A percentile compares a stretch with the other conserved stretches of the same genome.
These are phyloP conservation scores for Pyrenophora teres DNA, from an alignment of 2,329 filamentous ascomycete genomes.

Conservation along the genomic window DNA sequence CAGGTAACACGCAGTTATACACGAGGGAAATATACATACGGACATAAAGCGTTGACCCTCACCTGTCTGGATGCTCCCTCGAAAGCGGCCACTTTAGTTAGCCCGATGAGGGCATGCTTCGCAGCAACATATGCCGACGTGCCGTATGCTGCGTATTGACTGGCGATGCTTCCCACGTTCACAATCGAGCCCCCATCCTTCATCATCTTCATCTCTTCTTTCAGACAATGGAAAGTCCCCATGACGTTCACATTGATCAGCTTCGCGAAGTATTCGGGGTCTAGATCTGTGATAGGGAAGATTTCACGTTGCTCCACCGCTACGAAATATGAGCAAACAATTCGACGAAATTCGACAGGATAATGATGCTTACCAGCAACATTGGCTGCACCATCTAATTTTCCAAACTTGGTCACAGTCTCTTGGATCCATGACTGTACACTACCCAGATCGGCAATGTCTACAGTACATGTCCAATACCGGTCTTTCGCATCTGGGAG, in stretches of 20 bases:
- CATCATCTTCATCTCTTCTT: constrained; percentile 28
- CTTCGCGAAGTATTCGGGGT: constrained; percentile 23
- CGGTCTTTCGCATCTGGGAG: constrained; percentile 4
- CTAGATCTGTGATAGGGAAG: constrained; percentile 8
- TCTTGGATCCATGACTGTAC: constrained; percentile 40
- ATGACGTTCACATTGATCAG: constrained; percentile 47
- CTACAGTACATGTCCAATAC: constrained; percentile 2
- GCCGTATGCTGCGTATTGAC: constrained; percentile 50
- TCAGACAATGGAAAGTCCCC: constrained; percentile 40
- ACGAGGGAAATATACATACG: background rate
- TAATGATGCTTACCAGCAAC: constrained; percentile 43
- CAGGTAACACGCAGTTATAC: background rate
- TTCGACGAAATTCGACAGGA: no score
- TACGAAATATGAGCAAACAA: background rate
- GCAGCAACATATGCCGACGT: constrained; percentile 41
- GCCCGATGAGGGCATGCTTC: constrained; percentile 48
- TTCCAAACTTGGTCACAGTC: constrained; percentile 43
- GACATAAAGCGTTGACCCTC: constrained; percentile 19
- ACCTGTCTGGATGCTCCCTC: constrained; percentile 40
- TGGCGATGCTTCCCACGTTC: constrained; percentile 10
- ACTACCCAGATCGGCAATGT: constrained; percentile 1
- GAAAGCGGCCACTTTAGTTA: constrained; percentile 43
- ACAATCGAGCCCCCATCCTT: constrained; percentile 28
- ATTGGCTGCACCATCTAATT: constrained; percentile 49
- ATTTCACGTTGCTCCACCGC: constrained; percentile 8